Percentiles rank a stretch among this genome's conserved stretches.
Conservation (phyloP, 306 rosid species). For the Hylodesmum podocarpum region DNA sequence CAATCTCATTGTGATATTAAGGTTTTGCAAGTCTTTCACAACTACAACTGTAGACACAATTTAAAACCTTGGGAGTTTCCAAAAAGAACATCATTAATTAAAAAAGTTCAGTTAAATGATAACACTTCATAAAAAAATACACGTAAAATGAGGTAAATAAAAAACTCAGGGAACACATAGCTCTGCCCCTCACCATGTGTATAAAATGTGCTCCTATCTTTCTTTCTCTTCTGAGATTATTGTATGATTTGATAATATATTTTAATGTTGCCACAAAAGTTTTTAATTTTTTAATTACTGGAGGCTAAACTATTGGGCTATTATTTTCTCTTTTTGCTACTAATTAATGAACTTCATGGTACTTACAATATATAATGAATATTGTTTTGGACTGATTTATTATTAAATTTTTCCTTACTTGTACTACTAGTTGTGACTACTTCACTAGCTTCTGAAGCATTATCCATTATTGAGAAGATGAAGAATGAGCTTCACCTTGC, state of each 20-base stretch:
- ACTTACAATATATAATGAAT: neutral
- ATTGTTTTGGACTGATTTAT: neutral
- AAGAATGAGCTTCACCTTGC: constrained; percentile 39
- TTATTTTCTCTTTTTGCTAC: neutral
- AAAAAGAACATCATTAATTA: neutral
- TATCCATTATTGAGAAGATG: constrained; percentile 25
- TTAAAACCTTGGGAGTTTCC: neutral
- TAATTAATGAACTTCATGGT: neutral
- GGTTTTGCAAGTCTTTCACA: neutral
- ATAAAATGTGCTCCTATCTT: neutral
- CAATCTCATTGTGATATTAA: neutral
- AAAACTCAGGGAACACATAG: neutral
- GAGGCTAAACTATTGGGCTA: neutral
- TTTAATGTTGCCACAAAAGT: neutral
- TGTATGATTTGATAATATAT: neutral
- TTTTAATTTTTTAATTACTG: neutral
- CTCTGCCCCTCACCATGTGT: neutral
- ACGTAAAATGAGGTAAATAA: neutral
- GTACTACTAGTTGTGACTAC: constrained; percentile 43
- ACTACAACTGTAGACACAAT: neutral
- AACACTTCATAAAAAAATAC: neutral
- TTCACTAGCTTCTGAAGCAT: constrained; percentile 40
- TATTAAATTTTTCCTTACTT: neutral
- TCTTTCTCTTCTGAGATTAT: neutral
- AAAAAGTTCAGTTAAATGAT: neutral